phyloP scores from a whole-genome alignment of 208 protist genomes.

The Trypanosoma lewisi region DNA sequence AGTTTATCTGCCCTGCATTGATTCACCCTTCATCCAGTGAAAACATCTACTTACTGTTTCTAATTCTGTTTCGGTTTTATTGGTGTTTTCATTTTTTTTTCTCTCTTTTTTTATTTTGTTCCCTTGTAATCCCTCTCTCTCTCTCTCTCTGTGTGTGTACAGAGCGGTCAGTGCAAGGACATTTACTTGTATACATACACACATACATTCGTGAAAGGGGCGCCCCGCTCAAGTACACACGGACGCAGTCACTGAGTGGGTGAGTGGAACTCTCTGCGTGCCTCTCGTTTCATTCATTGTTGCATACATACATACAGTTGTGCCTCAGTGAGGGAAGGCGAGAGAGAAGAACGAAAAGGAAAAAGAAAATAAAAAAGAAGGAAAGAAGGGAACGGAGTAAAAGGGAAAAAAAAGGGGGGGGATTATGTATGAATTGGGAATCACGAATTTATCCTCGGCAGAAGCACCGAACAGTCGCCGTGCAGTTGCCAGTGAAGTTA shows the following conservation, averaged over 20 bases:
- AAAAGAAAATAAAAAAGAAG: slow-evolving; percentile 2
- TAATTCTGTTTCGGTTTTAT: too few relatives aligned
- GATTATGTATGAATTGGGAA: too few relatives aligned
- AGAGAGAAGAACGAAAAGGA: not conserved
- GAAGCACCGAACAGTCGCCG: too few relatives aligned
- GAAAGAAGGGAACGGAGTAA: not conserved
- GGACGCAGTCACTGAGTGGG: not conserved
- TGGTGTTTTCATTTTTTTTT: too few relatives aligned
- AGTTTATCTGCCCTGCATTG: too few relatives aligned
- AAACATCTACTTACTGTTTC: too few relatives aligned
- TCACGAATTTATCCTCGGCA: too few relatives aligned
- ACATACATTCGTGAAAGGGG: not conserved
- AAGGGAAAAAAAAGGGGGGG: not conserved
- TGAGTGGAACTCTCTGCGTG: not conserved
- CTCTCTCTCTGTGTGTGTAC: too few relatives aligned
- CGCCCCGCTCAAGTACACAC: not conserved
- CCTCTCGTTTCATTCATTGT: not conserved
- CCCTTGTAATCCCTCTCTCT: too few relatives aligned
- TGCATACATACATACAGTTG: not conserved
- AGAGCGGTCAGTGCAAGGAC: not conserved
- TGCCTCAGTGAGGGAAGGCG: not conserved
- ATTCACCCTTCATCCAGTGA: too few relatives aligned
- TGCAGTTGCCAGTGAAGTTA: too few relatives aligned
- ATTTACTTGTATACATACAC: not conserved
- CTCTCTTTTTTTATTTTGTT: too few relatives aligned